Base-by-base conservation (phyloP, 176 grass and related monocot genomes). In the Calamus simplicifolius region DNA sequence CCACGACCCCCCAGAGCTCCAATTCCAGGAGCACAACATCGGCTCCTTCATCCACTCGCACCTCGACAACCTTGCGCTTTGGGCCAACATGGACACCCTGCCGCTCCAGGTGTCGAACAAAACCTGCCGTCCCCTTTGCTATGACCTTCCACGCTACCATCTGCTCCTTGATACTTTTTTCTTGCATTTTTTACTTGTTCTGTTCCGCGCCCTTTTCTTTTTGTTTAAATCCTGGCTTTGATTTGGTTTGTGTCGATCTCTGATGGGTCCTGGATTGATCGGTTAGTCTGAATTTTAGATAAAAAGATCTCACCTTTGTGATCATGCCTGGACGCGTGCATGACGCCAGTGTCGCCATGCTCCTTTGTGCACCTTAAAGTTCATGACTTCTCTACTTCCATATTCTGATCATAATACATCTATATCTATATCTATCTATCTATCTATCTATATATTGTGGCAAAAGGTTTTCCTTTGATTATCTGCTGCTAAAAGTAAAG, bases 21-120 rank as follows among this genome's bases (percentile, higher is more conserved):
- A 71, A 2, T 96, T 87, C 80, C 61, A 78, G 56, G 91, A 96
- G 69, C 77, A 87, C 53, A 71, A 75, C 55, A 88, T 86, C 57
- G 80, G 84, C 69, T 72, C 78, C 18, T 75, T 97, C 55, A 83
- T 97, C 64, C 87, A 81, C 51, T 54, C 74, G 57, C 74, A 88
- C 69, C 87, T 97, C 69, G 81, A 77, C 53, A 61, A 17, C 16
- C 76, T 91, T 49, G 87, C 92, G 16, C 81, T 91, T 48, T 87
- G 87, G n/a, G 87, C 87, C 49, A 83, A 88, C 70, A 97, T 90
- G 83, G 92, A 91, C 49, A 87, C 87, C 14, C 81, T 97, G 15
- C 92, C 87, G 19, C 17, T 91, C 30, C 92, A 88, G 74, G 92
- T 88, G 28, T 43, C 19, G 2, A 10, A 23, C 18, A 29, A 19